phyloP scores from a whole-genome alignment of 1,284 basidiomycete genomes.

The Tilletia indica region DNA sequence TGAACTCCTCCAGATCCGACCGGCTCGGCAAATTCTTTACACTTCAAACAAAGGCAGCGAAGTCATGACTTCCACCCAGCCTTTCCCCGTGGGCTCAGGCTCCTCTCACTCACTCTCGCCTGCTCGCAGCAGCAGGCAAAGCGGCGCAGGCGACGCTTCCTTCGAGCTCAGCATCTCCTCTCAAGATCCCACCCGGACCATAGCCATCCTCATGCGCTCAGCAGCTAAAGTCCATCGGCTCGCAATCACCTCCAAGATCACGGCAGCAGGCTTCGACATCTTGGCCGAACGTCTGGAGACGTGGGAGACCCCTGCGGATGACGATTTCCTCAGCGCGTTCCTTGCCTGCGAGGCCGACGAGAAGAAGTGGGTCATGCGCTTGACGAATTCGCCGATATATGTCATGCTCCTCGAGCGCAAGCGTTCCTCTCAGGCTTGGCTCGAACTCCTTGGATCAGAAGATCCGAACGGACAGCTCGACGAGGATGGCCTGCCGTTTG shows the following conservation, averaged over 20 bases:
- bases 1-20: too few relatives aligned
- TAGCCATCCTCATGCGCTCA: slow-evolving; percentile 26
- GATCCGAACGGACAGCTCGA: slow-evolving; percentile 11
- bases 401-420: slow-evolving; percentile 32
- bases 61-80: slow-evolving; percentile 12
- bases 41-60: neutral
- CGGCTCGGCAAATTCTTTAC: too few relatives aligned
- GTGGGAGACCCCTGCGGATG: slow-evolving; percentile 30
- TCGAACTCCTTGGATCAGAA: slow-evolving; percentile 23
- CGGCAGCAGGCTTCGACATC: slow-evolving; percentile 29
- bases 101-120: neutral
- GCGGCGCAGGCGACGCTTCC: neutral
- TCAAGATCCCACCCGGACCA: slow-evolving; percentile 23
- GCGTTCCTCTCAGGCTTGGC: slow-evolving; percentile 23
- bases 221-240: slow-evolving; percentile 30
- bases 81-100: neutral
- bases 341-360: slow-evolving; percentile 34
- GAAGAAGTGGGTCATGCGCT: slow-evolving; percentile 28
- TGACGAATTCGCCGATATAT: slow-evolving; percentile 29
- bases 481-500: slow-evolving; percentile 18
- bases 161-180: slow-evolving; percentile 1
- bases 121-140: neutral
- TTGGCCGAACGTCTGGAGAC: slow-evolving; percentile 29
- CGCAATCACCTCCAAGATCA: slow-evolving; percentile 25
- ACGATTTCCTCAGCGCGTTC: slow-evolving; percentile 33